Conservation (phyloP, 768 basidiomycete genomes). For the Tulasnella calospora region DNA sequence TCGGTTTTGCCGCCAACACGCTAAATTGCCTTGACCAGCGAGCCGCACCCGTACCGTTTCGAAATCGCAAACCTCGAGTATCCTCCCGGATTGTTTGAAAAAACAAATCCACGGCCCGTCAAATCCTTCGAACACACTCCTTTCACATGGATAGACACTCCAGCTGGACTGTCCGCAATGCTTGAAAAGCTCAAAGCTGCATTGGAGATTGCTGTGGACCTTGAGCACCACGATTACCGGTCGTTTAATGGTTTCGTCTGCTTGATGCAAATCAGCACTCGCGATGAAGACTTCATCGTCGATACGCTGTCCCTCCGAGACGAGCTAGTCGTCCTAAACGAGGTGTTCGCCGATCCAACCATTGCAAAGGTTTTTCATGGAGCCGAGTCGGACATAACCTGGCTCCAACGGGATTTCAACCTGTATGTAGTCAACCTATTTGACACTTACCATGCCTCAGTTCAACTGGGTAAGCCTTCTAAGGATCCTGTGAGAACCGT, state of each 20-base stretch:
- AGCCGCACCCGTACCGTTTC: slow-evolving; percentile 72
- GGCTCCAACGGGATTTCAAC: slow-evolving; percentile 95
- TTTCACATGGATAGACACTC: slow-evolving; percentile 65
- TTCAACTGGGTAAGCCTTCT: slow-evolving; percentile 56
- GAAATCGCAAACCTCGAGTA: slow-evolving; percentile 74
- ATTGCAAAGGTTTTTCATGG: slow-evolving; percentile 86
- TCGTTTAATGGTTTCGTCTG: slow-evolving; percentile 85
- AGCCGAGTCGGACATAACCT: slow-evolving; percentile 87
- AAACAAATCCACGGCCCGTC: slow-evolving; percentile 47
- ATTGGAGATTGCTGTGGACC: slow-evolving; percentile 80
- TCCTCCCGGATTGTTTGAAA: slow-evolving; percentile 61
- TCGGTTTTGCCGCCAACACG: too few relatives aligned
- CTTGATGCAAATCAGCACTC: slow-evolving; percentile 85
- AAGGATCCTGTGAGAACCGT: neutral
- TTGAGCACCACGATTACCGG: slow-evolving; percentile 89
- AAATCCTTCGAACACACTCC: slow-evolving; percentile 59
- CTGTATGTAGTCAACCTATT: slow-evolving; percentile 94
- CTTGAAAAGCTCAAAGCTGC: slow-evolving; percentile 56
- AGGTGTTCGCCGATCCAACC: slow-evolving; percentile 76
- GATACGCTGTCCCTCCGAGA: slow-evolving; percentile 74
- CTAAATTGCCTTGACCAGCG: neutral
- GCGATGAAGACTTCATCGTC: slow-evolving; percentile 80
- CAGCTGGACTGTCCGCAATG: slow-evolving; percentile 54
- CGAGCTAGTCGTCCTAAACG: slow-evolving; percentile 67
- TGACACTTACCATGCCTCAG: slow-evolving; percentile 94